These are phyloP conservation scores for Suillus brevipes DNA, from an alignment of 768 basidiomycete species.

Conservation along the genomic window DNA sequence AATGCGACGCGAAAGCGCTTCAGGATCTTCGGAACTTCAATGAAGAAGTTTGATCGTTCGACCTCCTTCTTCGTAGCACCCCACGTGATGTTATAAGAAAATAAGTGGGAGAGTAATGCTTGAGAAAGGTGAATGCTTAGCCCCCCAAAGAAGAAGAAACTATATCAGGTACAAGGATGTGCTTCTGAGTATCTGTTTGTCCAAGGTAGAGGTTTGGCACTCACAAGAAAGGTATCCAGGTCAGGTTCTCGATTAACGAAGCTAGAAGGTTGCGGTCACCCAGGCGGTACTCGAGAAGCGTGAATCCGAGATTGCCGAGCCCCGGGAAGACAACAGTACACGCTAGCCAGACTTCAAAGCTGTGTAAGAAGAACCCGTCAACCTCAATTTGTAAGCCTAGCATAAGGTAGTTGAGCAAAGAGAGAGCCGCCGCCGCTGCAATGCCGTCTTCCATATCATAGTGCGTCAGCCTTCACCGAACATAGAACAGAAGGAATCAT, in stretches of 20 bases:
- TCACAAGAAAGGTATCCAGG: conserved; percentile 76
- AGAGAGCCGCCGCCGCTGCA: conserved; percentile 60
- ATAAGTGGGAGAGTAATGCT: conserved; percentile 66
- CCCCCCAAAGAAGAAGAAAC: conserved; percentile 80
- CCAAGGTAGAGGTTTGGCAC: conserved; percentile 24
- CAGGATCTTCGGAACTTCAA: conserved; percentile 76
- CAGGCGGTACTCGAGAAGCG: conserved; percentile 67
- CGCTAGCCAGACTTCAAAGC: conserved; percentile 74
- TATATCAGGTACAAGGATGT: conserved; percentile 23
- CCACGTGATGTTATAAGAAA: conserved; percentile 66
- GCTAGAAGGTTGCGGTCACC: conserved; percentile 53
- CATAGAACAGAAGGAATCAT: neutral
- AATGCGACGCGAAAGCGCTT: conserved; percentile 75
- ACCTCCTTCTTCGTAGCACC: conserved; percentile 62
- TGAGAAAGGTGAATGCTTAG: conserved; percentile 68
- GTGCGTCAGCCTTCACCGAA: neutral
- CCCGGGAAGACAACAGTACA: conserved; percentile 71
- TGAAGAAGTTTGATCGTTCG: conserved; percentile 79
- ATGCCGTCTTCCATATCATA: conserved; percentile 46
- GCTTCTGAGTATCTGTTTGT: conserved; percentile 4
- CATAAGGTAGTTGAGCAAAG: conserved; percentile 69
- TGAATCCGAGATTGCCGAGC: conserved; percentile 67
- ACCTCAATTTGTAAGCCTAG: conserved; percentile 61
- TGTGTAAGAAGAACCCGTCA: conserved; percentile 71
- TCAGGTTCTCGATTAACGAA: conserved; percentile 57